These are phyloP conservation scores for Xylaria nigripes DNA, from an alignment of 495 filamentous ascomycete species.

Conservation along the genomic window DNA sequence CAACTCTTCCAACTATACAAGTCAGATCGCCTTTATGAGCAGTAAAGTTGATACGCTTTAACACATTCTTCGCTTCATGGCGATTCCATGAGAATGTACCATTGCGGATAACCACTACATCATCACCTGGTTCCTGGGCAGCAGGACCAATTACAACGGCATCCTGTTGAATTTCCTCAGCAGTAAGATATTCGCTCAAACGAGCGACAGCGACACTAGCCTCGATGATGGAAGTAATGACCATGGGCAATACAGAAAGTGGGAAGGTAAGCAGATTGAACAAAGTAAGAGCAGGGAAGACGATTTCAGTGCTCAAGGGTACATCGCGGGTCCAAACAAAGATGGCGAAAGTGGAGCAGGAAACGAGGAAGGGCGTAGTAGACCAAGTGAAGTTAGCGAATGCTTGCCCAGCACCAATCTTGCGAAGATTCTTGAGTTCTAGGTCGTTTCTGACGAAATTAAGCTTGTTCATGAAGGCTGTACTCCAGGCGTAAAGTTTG, in stretches of 20 bases:
- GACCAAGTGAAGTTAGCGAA: conserved; percentile 98
- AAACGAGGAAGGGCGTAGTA: conserved; percentile 98
- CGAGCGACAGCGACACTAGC: conserved; percentile 86
- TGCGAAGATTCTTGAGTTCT: conserved; percentile 89
- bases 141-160: conserved; percentile 64
- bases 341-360: conserved; percentile 91
- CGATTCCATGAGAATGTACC: conserved; percentile 94
- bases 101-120: conserved; percentile 72
- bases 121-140: conserved; percentile 67
- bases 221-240: conserved; percentile 93
- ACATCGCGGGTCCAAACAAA: conserved; percentile 75
- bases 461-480: conserved; percentile 93
- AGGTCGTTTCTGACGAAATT: conserved; percentile 91
- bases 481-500: conserved; percentile 97
- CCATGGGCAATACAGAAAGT: conserved; percentile 89
- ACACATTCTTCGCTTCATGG: conserved; percentile 47
- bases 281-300: conserved; percentile 83
- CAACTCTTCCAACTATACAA: conserved; percentile 93
- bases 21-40: conserved; percentile 85
- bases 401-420: conserved; percentile 88
- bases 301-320: conserved; percentile 86
- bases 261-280: conserved; percentile 96
- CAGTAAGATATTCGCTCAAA: conserved; percentile 74
- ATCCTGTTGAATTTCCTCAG: conserved; percentile 84
- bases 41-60: conserved; percentile 70